Percentiles rank a stretch among this genome's conserved stretches.
Conservation (phyloP, 2,329 filamentous ascomycete species). For the Ascosphaera apis region DNA sequence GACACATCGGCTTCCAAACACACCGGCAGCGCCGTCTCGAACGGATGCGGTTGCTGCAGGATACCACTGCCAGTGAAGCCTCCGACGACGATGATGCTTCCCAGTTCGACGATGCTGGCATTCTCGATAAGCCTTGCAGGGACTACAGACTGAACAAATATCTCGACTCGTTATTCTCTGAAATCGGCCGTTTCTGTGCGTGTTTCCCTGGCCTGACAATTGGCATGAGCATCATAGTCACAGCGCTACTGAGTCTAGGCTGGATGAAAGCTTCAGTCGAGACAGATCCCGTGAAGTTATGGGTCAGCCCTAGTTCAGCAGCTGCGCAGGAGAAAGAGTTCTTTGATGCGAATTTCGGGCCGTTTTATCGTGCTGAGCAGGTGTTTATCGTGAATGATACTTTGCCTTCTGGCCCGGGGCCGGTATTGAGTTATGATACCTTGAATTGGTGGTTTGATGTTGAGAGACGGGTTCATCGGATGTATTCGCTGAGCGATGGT, state of each 20-base stretch:
- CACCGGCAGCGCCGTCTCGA: slow-evolving; percentile 56
- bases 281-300: slow-evolving; percentile 69
- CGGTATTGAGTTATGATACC: slow-evolving; percentile 72
- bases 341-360: slow-evolving; percentile 81
- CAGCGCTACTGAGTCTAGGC: slow-evolving; percentile 59
- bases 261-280: slow-evolving; percentile 82
- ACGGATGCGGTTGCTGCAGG: slow-evolving; percentile 65
- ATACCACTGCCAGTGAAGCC: slow-evolving; percentile 45
- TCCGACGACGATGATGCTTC: slow-evolving; percentile 51
- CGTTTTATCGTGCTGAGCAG: slow-evolving; percentile 88
- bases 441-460: slow-evolving; percentile 86
- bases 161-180: slow-evolving; percentile 59
- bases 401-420: slow-evolving; percentile 35
- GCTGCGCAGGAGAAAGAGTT: slow-evolving; percentile 85
- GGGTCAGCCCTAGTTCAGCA: slow-evolving; percentile 85
- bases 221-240: slow-evolving; percentile 45
- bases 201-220: slow-evolving; percentile 73
- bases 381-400: slow-evolving; percentile 84
- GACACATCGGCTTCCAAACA: slow-evolving; percentile 52
- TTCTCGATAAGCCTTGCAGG: slow-evolving; percentile 55
- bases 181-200: slow-evolving; percentile 58
- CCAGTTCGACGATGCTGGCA: slow-evolving; percentile 58
- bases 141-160: slow-evolving; percentile 67
- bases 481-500: slow-evolving; percentile 46
- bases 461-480: slow-evolving; percentile 49